Conservation (phyloP, 1,284 basidiomycete species). For the Ganoderma meredithae region DNA sequence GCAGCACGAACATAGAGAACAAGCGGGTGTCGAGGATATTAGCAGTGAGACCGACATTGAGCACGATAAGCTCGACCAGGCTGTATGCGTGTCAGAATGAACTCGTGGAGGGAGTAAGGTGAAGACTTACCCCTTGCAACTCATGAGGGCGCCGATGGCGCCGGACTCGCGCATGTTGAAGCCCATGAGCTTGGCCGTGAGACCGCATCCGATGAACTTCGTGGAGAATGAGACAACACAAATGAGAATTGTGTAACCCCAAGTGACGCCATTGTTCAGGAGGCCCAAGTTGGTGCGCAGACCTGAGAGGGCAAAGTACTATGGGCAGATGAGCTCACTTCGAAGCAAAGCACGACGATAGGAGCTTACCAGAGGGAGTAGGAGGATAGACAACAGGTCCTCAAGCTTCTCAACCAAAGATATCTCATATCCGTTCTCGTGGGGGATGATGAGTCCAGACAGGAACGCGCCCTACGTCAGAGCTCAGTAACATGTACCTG, state of each 20-base stretch:
- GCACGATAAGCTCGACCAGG: constrained; percentile 89
- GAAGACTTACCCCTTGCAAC: constrained; percentile 83
- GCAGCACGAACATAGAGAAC: constrained; percentile 92
- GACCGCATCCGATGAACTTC: constrained; percentile 79
- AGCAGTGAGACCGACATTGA: constrained; percentile 89
- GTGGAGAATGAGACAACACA: constrained; percentile 82
- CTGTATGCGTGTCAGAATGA: constrained; percentile 43
- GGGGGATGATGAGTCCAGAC: constrained; percentile 89
- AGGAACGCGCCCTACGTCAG: constrained; percentile 75
- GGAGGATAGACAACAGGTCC: constrained; percentile 76
- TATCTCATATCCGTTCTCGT: constrained; percentile 87
- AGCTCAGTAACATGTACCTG: background rate
- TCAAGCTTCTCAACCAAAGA: constrained; percentile 81
- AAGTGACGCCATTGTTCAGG: constrained; percentile 76
- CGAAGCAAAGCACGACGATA: background rate
- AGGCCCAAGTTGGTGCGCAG: constrained; percentile 85
- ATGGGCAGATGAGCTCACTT: constrained; percentile 9
- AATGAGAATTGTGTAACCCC: constrained; percentile 89
- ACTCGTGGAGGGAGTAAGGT: background rate
- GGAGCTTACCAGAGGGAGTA: constrained; percentile 79
- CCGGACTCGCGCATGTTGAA: constrained; percentile 84
- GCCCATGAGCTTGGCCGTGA: constrained; percentile 67
- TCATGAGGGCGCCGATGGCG: constrained; percentile 92
- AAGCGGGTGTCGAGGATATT: constrained; percentile 76
- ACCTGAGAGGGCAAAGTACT: constrained; percentile 88